Evolutionary conservation across 768 basidiomycete species (phyloP).

Genomic region (Suillus variegatus): DNA sequence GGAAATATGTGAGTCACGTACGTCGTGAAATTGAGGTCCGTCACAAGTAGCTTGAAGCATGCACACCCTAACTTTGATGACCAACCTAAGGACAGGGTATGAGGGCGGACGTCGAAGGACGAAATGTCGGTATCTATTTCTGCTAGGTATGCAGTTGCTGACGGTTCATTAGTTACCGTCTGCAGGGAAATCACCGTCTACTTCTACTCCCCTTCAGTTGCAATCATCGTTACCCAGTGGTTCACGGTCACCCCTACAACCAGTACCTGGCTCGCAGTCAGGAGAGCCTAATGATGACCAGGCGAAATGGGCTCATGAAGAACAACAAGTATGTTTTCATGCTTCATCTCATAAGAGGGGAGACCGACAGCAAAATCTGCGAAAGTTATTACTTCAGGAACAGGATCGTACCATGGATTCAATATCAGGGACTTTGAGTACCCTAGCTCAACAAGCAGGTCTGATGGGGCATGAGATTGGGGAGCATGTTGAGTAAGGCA

Average conservation of each 20-base stretch:
- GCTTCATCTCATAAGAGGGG: background rate
- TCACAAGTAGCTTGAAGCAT: constrained; percentile 15
- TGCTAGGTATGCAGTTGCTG: background rate
- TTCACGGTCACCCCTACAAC: constrained; percentile 17
- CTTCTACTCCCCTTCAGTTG: constrained; percentile 16
- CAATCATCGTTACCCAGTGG: constrained; percentile 22
- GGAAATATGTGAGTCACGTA: constrained; percentile 76
- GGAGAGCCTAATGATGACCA: constrained; percentile 60
- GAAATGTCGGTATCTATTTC: background rate
- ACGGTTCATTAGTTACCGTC: background rate
- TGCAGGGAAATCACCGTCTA: constrained; percentile 8
- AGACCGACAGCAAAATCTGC: background rate
- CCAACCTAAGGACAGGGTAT: constrained; percentile 65
- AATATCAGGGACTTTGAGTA: constrained; percentile 84
- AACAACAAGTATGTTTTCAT: constrained; percentile 67
- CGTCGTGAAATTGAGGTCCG: constrained; percentile 78
- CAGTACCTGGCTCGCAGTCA: constrained; percentile 14
- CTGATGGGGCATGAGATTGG: constrained; percentile 92
- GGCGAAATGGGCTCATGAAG: constrained; percentile 79
- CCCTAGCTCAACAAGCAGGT: constrained; percentile 87
- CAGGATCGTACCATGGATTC: constrained; percentile 90
- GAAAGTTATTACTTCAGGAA: constrained; percentile 78
- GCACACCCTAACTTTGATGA: constrained; percentile 19
- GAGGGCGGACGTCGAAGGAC: constrained; percentile 57
- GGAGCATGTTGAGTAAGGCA: constrained; percentile 87